These are phyloP conservation scores for Pyrus hybrid DNA, from an alignment of 331 rosid species.

Conservation along the genomic window DNA sequence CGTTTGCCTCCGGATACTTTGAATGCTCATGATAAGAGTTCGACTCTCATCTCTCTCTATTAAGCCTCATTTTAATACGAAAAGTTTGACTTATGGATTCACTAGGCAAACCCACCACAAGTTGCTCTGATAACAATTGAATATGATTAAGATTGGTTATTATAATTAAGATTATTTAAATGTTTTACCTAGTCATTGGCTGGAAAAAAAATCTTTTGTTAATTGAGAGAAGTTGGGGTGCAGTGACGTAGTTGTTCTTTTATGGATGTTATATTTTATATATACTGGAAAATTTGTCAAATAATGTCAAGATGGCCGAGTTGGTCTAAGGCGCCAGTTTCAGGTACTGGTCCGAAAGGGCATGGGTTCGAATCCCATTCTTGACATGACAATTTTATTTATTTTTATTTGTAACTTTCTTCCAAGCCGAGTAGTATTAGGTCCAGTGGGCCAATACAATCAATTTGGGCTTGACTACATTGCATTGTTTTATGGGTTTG, in stretches of 20 bases:
- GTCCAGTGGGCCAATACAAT: not conserved
- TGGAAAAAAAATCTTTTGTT: no score
- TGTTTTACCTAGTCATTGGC: no score
- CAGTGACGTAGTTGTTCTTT: no score
- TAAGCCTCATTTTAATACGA: no score
- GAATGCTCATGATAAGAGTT: not conserved
- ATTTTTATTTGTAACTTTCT: not conserved
- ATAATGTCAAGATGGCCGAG: conserved; percentile 43
- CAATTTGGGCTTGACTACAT: no score
- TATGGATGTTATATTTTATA: not conserved
- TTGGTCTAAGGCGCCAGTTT: conserved; percentile 57
- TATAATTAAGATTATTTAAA: no score
- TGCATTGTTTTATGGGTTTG: no score
- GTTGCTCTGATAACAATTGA: no score
- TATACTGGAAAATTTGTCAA: accelerated
- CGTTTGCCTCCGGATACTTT: not conserved
- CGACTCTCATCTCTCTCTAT: not conserved
- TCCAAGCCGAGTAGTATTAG: not conserved
- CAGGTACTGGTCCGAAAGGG: conserved; percentile 67
- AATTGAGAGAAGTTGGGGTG: no score
- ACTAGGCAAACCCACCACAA: no score
- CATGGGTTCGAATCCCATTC: conserved; percentile 63
- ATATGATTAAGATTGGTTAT: no score
- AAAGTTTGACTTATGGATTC: not conserved
- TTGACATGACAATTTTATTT: conserved; percentile 22